These are phyloP conservation scores for Phytophthora sp. DNA, from an alignment of 352 stramenopile genomes.

Conservation along the genomic window DNA sequence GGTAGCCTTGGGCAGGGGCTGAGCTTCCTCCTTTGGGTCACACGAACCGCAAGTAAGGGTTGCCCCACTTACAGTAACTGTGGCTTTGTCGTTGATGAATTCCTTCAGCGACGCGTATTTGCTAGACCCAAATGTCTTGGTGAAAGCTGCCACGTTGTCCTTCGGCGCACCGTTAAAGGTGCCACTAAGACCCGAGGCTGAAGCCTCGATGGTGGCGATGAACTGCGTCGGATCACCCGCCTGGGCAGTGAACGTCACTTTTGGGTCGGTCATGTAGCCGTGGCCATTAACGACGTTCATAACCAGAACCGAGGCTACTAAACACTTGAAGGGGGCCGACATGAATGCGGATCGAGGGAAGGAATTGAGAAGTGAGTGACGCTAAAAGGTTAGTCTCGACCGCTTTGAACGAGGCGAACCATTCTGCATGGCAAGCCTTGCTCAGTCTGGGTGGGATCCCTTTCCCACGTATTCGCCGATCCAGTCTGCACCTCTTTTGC, in stretches of 20 bases:
- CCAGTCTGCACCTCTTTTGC: too few relatives aligned
- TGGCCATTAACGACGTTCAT: too few relatives aligned
- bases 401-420: too few relatives aligned
- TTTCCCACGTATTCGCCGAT: too few relatives aligned
- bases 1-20: constrained; percentile 23
- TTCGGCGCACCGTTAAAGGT: constrained; percentile 23
- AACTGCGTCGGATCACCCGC: constrained; percentile 29
- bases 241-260: constrained; percentile 20
- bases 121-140: constrained; percentile 26
- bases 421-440: too few relatives aligned
- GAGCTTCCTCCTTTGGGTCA: constrained; percentile 19
- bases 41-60: constrained; percentile 27
- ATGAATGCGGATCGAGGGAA: too few relatives aligned
- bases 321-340: too few relatives aligned
- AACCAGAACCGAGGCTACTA: too few relatives aligned
- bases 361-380: too few relatives aligned
- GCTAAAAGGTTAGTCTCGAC: too few relatives aligned
- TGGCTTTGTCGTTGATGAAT: constrained; percentile 25
- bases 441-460: too few relatives aligned
- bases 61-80: constrained; percentile 24
- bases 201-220: constrained; percentile 37
- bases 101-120: constrained; percentile 34
- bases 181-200: constrained; percentile 24
- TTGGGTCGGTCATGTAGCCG: constrained; percentile 32
- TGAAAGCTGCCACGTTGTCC: constrained; percentile 35